These are phyloP conservation scores for Spergularia marina DNA, from an alignment of 148 eudicot genomes.

Conservation along the genomic window DNA sequence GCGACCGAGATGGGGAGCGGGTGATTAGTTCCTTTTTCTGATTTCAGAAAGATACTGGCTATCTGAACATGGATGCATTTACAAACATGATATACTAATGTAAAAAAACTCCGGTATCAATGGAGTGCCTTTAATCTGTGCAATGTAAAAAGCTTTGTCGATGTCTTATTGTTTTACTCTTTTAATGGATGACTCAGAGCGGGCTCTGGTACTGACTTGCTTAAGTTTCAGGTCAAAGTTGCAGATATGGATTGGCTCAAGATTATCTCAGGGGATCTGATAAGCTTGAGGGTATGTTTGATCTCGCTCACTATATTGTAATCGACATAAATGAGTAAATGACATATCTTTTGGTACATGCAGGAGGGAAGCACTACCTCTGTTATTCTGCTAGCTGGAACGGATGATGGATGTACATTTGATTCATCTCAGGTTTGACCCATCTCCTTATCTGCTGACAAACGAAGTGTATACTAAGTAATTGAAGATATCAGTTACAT, in stretches of 20 bases:
- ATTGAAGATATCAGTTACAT: not conserved
- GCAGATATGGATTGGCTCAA: slow-evolving; percentile 86
- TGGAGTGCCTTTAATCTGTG: not conserved
- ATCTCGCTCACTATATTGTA: not conserved
- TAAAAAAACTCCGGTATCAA: not conserved
- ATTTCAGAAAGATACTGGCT: not conserved
- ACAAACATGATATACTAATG: not conserved
- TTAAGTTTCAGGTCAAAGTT: slow-evolving; percentile 56
- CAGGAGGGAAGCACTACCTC: slow-evolving; percentile 66
- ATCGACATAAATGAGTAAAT: slow-evolving; percentile 11
- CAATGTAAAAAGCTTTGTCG: not conserved
- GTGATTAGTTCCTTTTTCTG: no score
- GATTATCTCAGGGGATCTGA: slow-evolving; percentile 53
- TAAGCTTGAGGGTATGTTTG: slow-evolving; percentile 61
- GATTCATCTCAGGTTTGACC: slow-evolving; percentile 69
- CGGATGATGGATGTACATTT: slow-evolving; percentile 61
- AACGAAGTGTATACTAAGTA: not conserved
- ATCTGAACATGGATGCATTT: not conserved
- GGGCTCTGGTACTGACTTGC: slow-evolving; percentile 7
- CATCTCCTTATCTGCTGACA: not conserved
- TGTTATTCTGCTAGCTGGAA: slow-evolving; percentile 63
- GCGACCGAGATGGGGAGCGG: no score
- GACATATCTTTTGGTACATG: slow-evolving; percentile 21
- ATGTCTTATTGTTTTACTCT: not conserved
- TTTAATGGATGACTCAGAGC: not conserved